Evolutionary conservation across 768 basidiomycete species (phyloP).

Genomic region (Candolleomyces efflorescens): DNA sequence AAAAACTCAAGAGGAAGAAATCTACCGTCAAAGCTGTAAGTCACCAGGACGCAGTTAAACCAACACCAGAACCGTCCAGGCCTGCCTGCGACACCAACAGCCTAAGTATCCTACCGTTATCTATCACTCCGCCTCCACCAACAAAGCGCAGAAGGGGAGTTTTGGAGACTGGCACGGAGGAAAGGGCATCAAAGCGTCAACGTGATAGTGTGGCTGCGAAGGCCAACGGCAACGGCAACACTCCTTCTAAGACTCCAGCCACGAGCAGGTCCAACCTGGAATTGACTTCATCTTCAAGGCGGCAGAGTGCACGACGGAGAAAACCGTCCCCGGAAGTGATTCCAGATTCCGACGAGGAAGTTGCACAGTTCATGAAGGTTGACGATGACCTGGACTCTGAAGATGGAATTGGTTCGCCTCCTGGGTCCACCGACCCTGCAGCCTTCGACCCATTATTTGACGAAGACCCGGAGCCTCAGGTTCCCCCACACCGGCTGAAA

Average conservation of each 20-base stretch:
- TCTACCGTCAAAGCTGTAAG: background rate
- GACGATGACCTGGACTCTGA: background rate
- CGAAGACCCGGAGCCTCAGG: constrained; percentile 6
- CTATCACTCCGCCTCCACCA: background rate
- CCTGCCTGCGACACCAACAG: background rate
- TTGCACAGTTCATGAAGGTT: constrained; percentile 5
- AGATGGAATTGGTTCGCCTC: background rate
- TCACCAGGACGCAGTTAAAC: background rate
- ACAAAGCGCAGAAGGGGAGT: background rate
- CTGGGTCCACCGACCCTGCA: background rate
- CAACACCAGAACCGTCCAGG: background rate
- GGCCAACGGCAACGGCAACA: background rate
- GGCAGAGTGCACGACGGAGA: background rate
- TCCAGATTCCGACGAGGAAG: constrained; percentile 30
- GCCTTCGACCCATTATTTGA: constrained; percentile 13
- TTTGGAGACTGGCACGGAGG: background rate
- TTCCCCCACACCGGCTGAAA: constrained; percentile 44
- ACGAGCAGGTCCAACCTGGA: background rate
- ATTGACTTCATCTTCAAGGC: background rate
- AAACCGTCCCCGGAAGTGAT: constrained; percentile 22
- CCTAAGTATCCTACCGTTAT: background rate
- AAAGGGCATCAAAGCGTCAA: background rate
- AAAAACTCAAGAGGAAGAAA: constrained; percentile 5
- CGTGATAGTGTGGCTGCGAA: background rate
- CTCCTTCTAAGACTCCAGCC: background rate